These are phyloP conservation scores for cucumber (Cucumis sativus) DNA, from an alignment of 306 rosid genomes.

Conservation along the genomic window DNA sequence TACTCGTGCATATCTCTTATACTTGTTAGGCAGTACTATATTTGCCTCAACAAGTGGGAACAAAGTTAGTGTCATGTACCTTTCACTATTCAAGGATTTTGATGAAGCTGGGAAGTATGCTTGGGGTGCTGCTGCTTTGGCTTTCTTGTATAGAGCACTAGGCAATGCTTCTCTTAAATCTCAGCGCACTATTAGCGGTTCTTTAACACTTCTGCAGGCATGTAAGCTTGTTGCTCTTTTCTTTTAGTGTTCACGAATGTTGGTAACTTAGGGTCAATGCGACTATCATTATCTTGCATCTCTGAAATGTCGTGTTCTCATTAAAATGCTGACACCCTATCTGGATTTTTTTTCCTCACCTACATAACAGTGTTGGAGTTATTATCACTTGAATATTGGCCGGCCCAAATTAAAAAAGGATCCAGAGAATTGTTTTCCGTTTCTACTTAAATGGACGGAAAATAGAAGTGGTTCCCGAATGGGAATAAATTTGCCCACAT, in stretches of 20 bases:
- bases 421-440: slow-evolving; percentile 45
- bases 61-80: slow-evolving; percentile 80
- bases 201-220: slow-evolving; percentile 78
- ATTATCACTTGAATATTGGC: slow-evolving; percentile 64
- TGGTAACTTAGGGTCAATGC: neutral
- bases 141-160: slow-evolving; percentile 82
- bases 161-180: slow-evolving; percentile 82
- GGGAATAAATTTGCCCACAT: slow-evolving; percentile 47
- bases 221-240: neutral
- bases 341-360: slow-evolving; percentile 3
- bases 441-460: slow-evolving; percentile 75
- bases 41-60: slow-evolving; percentile 89
- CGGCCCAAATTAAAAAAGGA: slow-evolving; percentile 67
- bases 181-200: slow-evolving; percentile 81
- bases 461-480: slow-evolving; percentile 54
- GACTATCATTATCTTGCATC: neutral
- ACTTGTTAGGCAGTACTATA: slow-evolving; percentile 80
- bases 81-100: slow-evolving; percentile 63
- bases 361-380: slow-evolving; percentile 60
- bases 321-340: neutral
- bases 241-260: neutral
- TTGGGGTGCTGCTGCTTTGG: slow-evolving; percentile 92
- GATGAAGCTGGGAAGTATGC: slow-evolving; percentile 64
- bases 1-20: slow-evolving; percentile 81
- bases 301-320: neutral